A percentile compares a stretch with the other conserved stretches of the same genome.
These are phyloP conservation scores for Hippophae tibetana DNA, from an alignment of 306 rosid genomes.

Conservation along the genomic window DNA sequence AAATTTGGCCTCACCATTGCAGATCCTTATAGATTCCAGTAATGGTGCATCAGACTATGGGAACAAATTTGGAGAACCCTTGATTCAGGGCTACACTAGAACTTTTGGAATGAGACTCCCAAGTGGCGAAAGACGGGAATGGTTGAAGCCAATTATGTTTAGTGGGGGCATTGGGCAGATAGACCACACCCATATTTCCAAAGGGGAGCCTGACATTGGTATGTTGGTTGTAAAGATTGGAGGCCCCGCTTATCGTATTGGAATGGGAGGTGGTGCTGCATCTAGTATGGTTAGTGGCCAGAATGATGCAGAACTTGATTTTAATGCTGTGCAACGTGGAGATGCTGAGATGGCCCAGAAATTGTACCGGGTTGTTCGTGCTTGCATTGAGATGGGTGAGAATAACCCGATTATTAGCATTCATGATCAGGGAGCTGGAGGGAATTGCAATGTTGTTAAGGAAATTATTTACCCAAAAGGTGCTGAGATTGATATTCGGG, in stretches of 20 bases:
- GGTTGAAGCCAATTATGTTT: conserved; percentile 96
- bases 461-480: conserved; percentile 75
- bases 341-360: conserved; percentile 98
- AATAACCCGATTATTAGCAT: conserved; percentile 74
- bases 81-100: conserved; percentile 91
- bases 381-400: conserved; percentile 90
- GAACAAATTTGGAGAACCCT: conserved; percentile 96
- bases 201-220: conserved; percentile 73
- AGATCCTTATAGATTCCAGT: conserved; percentile 75
- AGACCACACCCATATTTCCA: conserved; percentile 61
- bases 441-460: conserved; percentile 82
- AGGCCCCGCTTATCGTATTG: conserved; percentile 93
- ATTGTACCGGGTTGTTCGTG: conserved; percentile 82
- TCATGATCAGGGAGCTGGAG: conserved; percentile 94
- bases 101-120: conserved; percentile 94
- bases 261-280: conserved; percentile 98
- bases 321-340: conserved; percentile 93
- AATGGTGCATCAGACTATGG: conserved; percentile 96
- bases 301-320: conserved; percentile 87
- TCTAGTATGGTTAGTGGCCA: conserved; percentile 98
- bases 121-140: conserved; percentile 84
- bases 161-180: conserved; percentile 86
- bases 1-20: conserved; percentile 78
- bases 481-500: conserved; percentile 59
- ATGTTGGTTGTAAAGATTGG: conserved; percentile 90